Base-by-base conservation (phyloP, 2,329 filamentous ascomycete genomes). In the Aspergillus tamarii region DNA sequence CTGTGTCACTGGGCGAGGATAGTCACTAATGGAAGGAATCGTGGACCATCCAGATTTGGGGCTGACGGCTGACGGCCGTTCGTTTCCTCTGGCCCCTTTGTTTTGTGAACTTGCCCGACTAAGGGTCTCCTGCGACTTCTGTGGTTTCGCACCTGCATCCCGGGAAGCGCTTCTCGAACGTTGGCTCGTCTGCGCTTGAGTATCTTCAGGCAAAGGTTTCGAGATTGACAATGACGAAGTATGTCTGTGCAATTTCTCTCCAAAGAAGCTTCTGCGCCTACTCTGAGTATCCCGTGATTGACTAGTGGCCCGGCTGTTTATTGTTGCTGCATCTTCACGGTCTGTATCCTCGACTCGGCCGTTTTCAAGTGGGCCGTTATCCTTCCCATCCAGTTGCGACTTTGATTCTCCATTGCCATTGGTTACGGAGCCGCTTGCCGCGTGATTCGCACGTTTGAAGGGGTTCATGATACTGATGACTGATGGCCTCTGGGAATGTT, bases 401-500 rank as follows among this genome's bases (percentile, higher is more conserved):
- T 66, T 73, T 12, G 65, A n/a, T 12, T 67, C 72, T 32, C 64
- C 65, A 14, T 78, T 76, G 28, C 77, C 70, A 0, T 77, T 78
- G 56, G 75, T 74, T 30, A 76, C 73, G 3, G 78, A 80, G 59
- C 72, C 75, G n/a, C 71, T 73, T 8, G 70, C 66, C 14, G 69
- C 72, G 60, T 81, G 78, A 43, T 75, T 74, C 6, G 75, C 70
- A 36, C 79, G 78, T 66, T 77, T 81, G 70, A 81, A 81, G 2
- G 77, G 78, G 56, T 81, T 81, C 64, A 81, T 79, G 48, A 78
- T 74, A 63, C 78, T 80, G 63, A 81, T 76, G 68, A 77, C 73
- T 4, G 77, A 78, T 30, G 75, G 73, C 61, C 77, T 76, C n/a
- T 74, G 71, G 0, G 74, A 76, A 57, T 75, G 74, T 57, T 74